phyloP scores from a whole-genome alignment of 1,284 basidiomycete species.

The Naganishia liquefaciens region DNA sequence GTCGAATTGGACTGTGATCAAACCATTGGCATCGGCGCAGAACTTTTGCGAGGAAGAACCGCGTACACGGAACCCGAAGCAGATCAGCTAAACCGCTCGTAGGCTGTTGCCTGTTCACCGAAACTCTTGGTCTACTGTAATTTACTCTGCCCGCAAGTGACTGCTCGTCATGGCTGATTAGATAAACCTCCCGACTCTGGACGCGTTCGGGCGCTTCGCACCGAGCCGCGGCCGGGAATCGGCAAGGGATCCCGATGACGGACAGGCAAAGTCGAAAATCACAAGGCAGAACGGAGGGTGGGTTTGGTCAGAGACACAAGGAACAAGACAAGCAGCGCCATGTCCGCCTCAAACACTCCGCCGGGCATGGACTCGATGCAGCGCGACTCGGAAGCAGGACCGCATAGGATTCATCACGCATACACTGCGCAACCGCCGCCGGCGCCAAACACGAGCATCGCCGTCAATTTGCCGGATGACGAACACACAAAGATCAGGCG shows the following conservation, averaged over 20 bases:
- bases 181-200: conserved; percentile 1
- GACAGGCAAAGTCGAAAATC: background rate
- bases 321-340: background rate
- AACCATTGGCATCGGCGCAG: no score
- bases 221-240: background rate
- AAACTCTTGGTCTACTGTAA: no score
- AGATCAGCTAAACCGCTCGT: no score
- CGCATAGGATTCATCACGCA: conserved; percentile 6
- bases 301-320: no score
- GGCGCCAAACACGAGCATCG: conserved; percentile 2
- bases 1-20: no score
- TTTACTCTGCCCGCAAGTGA: no score
- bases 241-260: background rate
- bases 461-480: background rate
- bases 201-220: background rate
- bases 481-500: conserved; percentile 20
- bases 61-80: no score
- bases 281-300: background rate
- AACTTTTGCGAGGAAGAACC: no score
- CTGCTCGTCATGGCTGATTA: background rate
- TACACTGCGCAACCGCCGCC: background rate
- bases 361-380: background rate
- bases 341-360: background rate
- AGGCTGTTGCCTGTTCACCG: no score
- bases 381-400: conserved; percentile 1